Base-by-base conservation (phyloP, 2,329 filamentous ascomycete genomes). In the Diaporthe citriasiana region DNA sequence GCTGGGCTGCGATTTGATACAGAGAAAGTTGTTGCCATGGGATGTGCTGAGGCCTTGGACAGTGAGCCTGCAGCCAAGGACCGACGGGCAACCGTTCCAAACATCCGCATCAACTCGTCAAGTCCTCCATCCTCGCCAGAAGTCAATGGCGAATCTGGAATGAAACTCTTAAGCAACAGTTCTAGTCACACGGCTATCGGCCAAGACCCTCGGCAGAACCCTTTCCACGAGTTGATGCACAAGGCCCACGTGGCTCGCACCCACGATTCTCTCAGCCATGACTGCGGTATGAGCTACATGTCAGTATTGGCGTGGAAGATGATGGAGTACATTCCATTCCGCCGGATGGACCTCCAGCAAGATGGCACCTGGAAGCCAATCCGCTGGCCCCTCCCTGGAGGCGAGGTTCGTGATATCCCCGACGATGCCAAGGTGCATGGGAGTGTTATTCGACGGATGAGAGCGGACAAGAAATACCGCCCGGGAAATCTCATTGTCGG, bases 321-420 rank as follows among this genome's bases (percentile, higher is more conserved):
- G 30, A 94, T 96, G 93, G 94, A 96, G 79, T 95, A 93, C 80
- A 85, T 96, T 33, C 94, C 94, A 0, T 95, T 96, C 83, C 89
- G 93, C 1, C 87, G 94, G 33, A 95, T 97, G 93, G 94, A 96
- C 77, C 84, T 96, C 10, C 90, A 91, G 75, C 74, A 85, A 0
- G 92, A 95, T 76, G 93, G 93, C 0, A 90, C 90, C 0, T 97
- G 94, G 94, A 92, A 91, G 81, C 92, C 93, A 0, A 96, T 97
- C 77, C 87, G 91, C 12, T 96, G 94, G 93, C 94, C 94, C 0
- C 84, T 96, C 3, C 94, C 94, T 0, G 89, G 91, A 40, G 94
- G 94, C 13, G 94, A 96, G 82, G 90, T 93, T 0, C 89, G 94
- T 22, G 94, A 97, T 78, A 91, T 97, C 1, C 94, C 94, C 0